Percentiles rank a stretch among this genome's conserved stretches.
These are phyloP conservation scores for Nepenthes gracilis DNA, from an alignment of 148 eudicot species.

Conservation along the genomic window DNA sequence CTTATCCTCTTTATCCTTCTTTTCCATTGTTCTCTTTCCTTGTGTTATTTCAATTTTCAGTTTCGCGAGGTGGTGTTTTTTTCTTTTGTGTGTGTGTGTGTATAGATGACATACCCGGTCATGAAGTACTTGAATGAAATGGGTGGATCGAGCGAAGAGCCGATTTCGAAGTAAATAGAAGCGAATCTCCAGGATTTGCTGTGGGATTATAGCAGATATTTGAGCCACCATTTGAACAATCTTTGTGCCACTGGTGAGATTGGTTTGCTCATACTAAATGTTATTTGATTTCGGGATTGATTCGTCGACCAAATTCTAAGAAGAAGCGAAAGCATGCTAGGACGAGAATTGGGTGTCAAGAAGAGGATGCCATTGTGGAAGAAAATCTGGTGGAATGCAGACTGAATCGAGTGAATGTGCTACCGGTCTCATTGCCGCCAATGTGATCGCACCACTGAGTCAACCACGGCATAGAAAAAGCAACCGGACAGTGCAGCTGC, in stretches of 20 bases:
- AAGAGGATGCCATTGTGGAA: no score
- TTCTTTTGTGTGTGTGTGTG: not conserved
- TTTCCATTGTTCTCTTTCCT: not conserved
- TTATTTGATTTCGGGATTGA: constrained; percentile 7
- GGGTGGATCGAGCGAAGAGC: constrained; percentile 22
- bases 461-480: no score
- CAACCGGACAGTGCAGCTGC: no score
- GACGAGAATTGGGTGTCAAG: no score
- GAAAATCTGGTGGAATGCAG: no score
- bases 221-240: constrained; percentile 18
- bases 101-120: constrained; percentile 28
- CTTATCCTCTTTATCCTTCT: not conserved
- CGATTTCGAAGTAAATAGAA: constrained; percentile 15
- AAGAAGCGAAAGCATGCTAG: no score
- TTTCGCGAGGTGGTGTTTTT: not conserved
- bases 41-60: not conserved
- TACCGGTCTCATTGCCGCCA: no score
- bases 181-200: constrained; percentile 23
- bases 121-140: constrained; percentile 22
- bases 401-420: not conserved
- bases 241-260: constrained; percentile 19
- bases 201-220: constrained; percentile 20
- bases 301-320: not conserved
- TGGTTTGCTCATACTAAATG: constrained; percentile 6
- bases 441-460: no score